Evolutionary conservation across 1,284 basidiomycete species (phyloP), one percentile per base, ranked within the genome.

Genomic region (Fomes fomentarius): DNA sequence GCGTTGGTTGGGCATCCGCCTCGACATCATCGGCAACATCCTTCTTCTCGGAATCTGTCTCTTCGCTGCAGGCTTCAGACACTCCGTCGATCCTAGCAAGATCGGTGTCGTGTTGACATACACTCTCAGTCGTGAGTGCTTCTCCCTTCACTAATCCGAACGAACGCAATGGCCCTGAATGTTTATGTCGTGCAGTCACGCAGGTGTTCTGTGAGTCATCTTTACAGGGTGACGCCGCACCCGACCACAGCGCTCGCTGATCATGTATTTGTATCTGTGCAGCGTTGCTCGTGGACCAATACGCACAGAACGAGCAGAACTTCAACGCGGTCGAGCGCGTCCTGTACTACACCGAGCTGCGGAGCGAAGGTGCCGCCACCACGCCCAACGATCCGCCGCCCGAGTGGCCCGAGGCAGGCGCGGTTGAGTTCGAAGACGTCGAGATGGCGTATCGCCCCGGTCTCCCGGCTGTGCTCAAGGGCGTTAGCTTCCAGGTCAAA

Each of bases 301-400:
- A 80, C 65, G 83, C 84, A 7, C 74, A 77, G 61, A 84, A 80
- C 59, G 84, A 87, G 61, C 84, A 86, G 64, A 84, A 86, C 61
- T 85, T 87, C 82, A 87, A 91, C 65, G 82, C 85, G 1, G 86
- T 89, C 2, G 88, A 90, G 57, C 78, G 88, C 19, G 72, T 87
- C 12, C 69, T 85, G 19, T 78, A 83, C 48, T 85, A 85, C 64
- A 72, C 80, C 4, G 81, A 84, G 47, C 69, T 85, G 1, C 75
- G 77, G 0, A 56, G 74, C 3, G 84, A 85, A 63, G 79, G 76
- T 12, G 73, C 69, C 2, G 34, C 69, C 0, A 68, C 69, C 28
- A 75, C 76, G 35, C 63, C 76, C 11, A 68, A 79, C 54, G 80
- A 84, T 56, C 79, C 80, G 17, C 81, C 84, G 1, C 63, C 78